These are phyloP conservation scores for Torulaspora globosa DNA, from an alignment of 1,139 yeast species.

Conservation along the genomic window DNA sequence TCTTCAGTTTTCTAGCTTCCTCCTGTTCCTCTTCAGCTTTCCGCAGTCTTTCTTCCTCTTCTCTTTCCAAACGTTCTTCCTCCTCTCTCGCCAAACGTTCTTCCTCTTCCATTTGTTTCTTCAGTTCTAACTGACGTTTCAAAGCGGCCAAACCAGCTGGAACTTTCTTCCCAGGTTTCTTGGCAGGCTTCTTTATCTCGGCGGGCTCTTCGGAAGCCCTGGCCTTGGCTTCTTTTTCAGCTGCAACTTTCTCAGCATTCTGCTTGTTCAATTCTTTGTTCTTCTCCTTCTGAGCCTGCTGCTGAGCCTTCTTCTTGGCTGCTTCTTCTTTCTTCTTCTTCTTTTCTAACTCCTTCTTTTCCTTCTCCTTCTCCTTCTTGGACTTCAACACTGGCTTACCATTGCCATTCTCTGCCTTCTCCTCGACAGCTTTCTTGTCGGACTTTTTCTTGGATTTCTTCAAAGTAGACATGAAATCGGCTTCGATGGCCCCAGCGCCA, in stretches of 20 bases:
- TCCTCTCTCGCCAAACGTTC: slow-evolving; percentile 49
- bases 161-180: slow-evolving; percentile 60
- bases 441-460: slow-evolving; percentile 75
- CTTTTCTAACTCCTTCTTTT: slow-evolving; percentile 96
- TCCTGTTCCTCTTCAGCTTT: slow-evolving; percentile 59
- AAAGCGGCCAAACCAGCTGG: slow-evolving; percentile 80
- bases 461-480: slow-evolving; percentile 78
- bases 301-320: slow-evolving; percentile 74
- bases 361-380: slow-evolving; percentile 95
- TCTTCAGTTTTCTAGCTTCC: slow-evolving; percentile 68
- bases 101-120: slow-evolving; percentile 79
- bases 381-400: slow-evolving; percentile 74
- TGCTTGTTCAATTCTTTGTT: slow-evolving; percentile 46
- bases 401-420: slow-evolving; percentile 39
- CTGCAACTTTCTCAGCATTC: slow-evolving; percentile 45
- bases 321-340: slow-evolving; percentile 89
- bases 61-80: slow-evolving; percentile 56
- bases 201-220: slow-evolving; percentile 33
- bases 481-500: slow-evolving; percentile 38
- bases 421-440: slow-evolving; percentile 54
- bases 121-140: slow-evolving; percentile 79
- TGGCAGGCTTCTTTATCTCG: slow-evolving; percentile 38
- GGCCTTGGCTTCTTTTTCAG: slow-evolving; percentile 39
- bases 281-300: slow-evolving; percentile 63
- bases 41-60: slow-evolving; percentile 53